A percentile compares a stretch with the other conserved stretches of the same genome.
Conservation (phyloP, 495 filamentous ascomycete genomes). For the Penicillium subrubescens region DNA sequence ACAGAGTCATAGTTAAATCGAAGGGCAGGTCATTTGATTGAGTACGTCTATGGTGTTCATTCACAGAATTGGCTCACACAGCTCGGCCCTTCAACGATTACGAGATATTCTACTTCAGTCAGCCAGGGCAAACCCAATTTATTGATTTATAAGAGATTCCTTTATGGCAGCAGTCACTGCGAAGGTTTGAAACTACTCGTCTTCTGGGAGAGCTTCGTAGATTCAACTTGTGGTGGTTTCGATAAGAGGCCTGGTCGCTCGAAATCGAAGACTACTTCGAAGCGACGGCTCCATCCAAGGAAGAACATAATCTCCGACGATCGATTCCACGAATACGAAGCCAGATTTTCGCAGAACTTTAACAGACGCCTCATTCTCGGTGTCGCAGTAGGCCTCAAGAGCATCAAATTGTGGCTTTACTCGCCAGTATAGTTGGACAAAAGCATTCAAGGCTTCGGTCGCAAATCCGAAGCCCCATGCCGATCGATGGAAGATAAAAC, state of each 20-base stretch:
- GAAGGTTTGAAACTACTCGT: no score
- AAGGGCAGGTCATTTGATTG: no score
- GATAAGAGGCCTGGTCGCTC: not conserved
- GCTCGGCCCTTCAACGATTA: no score
- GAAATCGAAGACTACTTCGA: constrained; percentile 11
- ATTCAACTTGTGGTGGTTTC: not conserved
- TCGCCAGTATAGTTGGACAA: constrained; percentile 31
- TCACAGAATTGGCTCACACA: no score
- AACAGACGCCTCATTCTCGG: constrained; percentile 20
- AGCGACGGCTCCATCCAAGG: constrained; percentile 24
- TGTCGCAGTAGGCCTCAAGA: constrained; percentile 20
- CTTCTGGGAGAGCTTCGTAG: not conserved
- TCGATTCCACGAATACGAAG: constrained; percentile 19
- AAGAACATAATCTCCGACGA: constrained; percentile 22
- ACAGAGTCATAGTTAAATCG: no score
- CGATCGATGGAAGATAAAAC: constrained; percentile 31
- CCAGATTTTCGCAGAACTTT: constrained; percentile 27
- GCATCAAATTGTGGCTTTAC: constrained; percentile 23
- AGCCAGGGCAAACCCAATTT: no score
- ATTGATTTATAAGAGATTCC: no score
- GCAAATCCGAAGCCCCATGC: constrained; percentile 37
- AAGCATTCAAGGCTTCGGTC: constrained; percentile 31
- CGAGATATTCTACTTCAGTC: no score
- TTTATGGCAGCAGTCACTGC: no score
- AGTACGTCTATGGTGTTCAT: no score